These are phyloP conservation scores for Astrephomene gubernaculifera DNA, from an alignment of 139 green algal species.

Conservation along the genomic window DNA sequence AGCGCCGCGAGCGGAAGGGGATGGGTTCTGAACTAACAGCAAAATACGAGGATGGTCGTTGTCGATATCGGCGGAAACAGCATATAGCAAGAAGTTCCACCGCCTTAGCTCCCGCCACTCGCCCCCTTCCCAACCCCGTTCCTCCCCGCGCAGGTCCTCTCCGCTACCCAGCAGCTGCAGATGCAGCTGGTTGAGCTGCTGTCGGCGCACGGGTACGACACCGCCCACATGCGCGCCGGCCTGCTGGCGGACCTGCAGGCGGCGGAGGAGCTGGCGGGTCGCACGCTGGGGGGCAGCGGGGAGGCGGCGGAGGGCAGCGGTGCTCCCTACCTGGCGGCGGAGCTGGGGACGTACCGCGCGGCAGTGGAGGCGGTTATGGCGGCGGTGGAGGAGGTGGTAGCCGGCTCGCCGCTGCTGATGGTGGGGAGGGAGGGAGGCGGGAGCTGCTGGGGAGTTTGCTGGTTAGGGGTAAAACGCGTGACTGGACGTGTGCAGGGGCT, in stretches of 20 bases:
- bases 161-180: slow-evolving; percentile 38
- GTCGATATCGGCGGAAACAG: too few species aligned
- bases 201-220: slow-evolving; percentile 44
- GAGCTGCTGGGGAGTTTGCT: background rate
- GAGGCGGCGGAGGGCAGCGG: background rate
- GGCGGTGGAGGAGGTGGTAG: slow-evolving; percentile 1
- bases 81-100: too few species aligned
- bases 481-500: too few species aligned
- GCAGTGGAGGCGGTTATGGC: slow-evolving; percentile 35
- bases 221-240: slow-evolving; percentile 12
- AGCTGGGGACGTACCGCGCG: slow-evolving; percentile 17
- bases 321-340: background rate
- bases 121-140: too few species aligned
- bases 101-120: too few species aligned
- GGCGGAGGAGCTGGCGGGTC: slow-evolving; percentile 24
- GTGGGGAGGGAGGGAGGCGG: background rate
- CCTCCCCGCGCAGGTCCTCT: slow-evolving; percentile 4
- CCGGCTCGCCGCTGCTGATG: background rate
- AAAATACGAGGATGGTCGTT: too few species aligned
- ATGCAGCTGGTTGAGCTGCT: slow-evolving; percentile 50
- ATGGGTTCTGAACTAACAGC: too few species aligned
- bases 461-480: background rate
- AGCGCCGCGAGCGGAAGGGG: too few species aligned
- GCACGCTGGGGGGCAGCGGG: background rate
- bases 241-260: slow-evolving; percentile 43